Evolutionary conservation across 2,329 filamentous ascomycete genomes (phyloP), one percentile per base, ranked within the genome.

Genomic region (Penicillium sp.): DNA sequence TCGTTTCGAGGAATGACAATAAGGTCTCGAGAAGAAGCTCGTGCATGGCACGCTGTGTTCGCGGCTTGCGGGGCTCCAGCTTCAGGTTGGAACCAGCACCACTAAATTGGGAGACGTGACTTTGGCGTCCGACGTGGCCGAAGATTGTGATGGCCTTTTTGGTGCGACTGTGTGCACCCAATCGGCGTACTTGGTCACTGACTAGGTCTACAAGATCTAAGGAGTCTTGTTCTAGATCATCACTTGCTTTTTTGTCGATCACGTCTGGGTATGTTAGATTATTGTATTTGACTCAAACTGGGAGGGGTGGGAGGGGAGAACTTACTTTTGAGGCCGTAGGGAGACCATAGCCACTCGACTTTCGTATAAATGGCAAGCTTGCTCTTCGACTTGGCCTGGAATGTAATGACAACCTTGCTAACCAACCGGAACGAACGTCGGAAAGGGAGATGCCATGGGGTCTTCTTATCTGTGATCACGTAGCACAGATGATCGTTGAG

Each of bases 341-440:
- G 83, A 47, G 79, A 74, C 57, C 82, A 85, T 24, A 81, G 77
- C 93, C 93, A 97, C 59, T 88, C 86, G n/a, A 95, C 81, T 61
- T 85, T 86, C 46, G 84, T 87, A 69, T 88, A 95, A 38, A 97
- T 81, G 24, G 89, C 85, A 48, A 98, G 79, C 71, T 93, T 96
- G 69, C 88, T 95, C 67, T 85, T 89, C 12, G 87, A 89, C 71
- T 97, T 97, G 45, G 88, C 83, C 53, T 91, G 79, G 63, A 97
- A 88, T 2, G 93, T 96, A 55, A 98, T 93, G 56, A 96, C 88
- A 55, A 95, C 83, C 69, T 95, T 96, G 57, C 82, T 91, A 50
- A 94, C 81, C 21, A 96, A 75, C 59, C 84, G 84, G 70, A 97
- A 95, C 45, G 82, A 79, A 43, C 82, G 77, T 46, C 84, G 81